Conservation (phyloP, 208 protist genomes). For the Vickermania spadyakhi region DNA sequence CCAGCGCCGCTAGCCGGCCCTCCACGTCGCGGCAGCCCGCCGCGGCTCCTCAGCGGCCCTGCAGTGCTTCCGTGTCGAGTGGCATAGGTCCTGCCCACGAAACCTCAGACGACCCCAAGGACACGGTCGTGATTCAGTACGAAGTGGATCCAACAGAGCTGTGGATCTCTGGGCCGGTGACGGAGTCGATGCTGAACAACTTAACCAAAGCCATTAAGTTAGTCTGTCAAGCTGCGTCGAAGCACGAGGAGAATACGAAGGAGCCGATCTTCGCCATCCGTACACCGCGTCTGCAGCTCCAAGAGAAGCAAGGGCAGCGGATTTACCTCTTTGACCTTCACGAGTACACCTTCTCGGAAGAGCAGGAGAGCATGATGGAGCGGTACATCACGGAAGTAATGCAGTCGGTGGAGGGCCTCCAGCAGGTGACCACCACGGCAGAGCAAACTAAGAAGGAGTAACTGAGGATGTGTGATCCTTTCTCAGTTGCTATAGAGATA, state of each 20-base stretch:
- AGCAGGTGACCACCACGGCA: background rate
- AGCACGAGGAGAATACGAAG: background rate
- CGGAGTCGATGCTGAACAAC: constrained; percentile 21
- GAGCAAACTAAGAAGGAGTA: constrained; percentile 7
- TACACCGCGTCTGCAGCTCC: background rate
- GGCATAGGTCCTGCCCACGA: constrained; percentile 6
- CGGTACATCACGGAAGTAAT: constrained; percentile 42
- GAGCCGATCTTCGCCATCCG: background rate
- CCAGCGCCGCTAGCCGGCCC: background rate
- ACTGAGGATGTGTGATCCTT: too few relatives aligned
- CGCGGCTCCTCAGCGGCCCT: background rate
- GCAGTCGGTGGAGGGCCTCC: constrained; percentile 8
- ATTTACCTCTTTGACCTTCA: constrained; percentile 31
- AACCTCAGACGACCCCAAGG: background rate
- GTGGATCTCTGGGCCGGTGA: constrained; percentile 28
- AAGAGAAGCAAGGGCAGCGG: background rate
- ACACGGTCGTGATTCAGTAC: constrained; percentile 45
- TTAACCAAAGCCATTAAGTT: constrained; percentile 42
- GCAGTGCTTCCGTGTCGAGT: background rate
- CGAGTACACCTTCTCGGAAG: constrained; percentile 27
- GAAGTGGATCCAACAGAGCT: constrained; percentile 43
- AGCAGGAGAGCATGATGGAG: constrained; percentile 33
- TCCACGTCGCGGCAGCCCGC: background rate
- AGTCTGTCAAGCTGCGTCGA: constrained; percentile 13
- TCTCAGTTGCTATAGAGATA: too few relatives aligned